Evolutionary conservation across 148 eudicot species (phyloP), one percentile per base, ranked within the genome.

Genomic region (Vaccinium darrowii): DNA sequence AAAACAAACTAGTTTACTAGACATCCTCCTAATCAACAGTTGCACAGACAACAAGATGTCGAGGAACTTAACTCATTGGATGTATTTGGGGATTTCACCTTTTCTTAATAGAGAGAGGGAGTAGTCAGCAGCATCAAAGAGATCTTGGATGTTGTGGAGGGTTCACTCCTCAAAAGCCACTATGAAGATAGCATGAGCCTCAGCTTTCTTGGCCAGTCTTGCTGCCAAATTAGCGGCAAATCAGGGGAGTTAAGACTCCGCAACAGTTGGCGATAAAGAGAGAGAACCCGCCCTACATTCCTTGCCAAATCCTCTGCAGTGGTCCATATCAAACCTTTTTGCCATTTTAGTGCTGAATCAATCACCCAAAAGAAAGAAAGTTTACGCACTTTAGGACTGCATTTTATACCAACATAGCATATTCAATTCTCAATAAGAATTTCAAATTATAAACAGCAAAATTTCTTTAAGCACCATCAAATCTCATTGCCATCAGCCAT

Each of bases 231-330:
- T 79, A 14, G 79, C 0, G 78, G 83, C 86, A 84, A 79, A 79
- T 84, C 78, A 30, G 86, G 86, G 39, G 86, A 84, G 54, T 79
- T 84, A 79, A 79, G 78, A 72, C 86, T 84, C 76, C 79, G 78
- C 69, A 84, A 65, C 15, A 84, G 19, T 84, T 84, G 86, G 33
- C 86, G 86, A 78, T 84, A 84, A 47, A 57, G 81, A 8, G 85
- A 84, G 47, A 84, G 49, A 23, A 84, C 85, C 15, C 76, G 73
- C n/a, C 23, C 85, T 76, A 81, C 76, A 50, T 77, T 84, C 75
- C 85, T 84, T 15, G 81, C 85, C 69, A 84, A 62, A 84, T 84
- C 85, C 47, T 84, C 85, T n/a, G 81, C 85, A 62, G 85, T 84
- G 8, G 85, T 75, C 85, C 85, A 84, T 76, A 84, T 77, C 74